Evolutionary conservation across 1,139 yeast species (phyloP).

Genomic region (Meyerozyma smithsonii): DNA sequence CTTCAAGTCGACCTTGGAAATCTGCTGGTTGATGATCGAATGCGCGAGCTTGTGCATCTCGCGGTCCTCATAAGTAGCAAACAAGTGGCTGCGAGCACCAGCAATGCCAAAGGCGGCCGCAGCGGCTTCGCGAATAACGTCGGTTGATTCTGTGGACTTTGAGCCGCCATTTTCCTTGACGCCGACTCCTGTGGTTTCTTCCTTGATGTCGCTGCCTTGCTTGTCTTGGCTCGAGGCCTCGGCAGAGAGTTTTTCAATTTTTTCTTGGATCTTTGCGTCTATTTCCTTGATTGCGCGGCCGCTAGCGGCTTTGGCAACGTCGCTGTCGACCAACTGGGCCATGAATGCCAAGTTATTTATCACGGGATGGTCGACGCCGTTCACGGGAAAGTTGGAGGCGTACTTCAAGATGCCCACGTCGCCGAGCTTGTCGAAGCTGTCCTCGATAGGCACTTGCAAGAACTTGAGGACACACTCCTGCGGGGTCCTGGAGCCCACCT

Average conservation of each 20-base stretch:
- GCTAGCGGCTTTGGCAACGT: conserved; percentile 80
- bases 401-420: conserved; percentile 73
- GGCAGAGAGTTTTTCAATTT: conserved; percentile 24
- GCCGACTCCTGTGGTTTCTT: conserved; percentile 3
- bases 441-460: conserved; percentile 79
- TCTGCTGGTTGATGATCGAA: conserved; percentile 63
- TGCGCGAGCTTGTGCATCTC: conserved; percentile 61
- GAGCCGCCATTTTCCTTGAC: conserved; percentile 5
- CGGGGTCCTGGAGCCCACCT: conserved; percentile 60
- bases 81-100: conserved; percentile 80
- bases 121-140: conserved; percentile 42
- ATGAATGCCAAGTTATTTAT: conserved; percentile 85
- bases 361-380: conserved; percentile 87
- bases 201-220: conserved; percentile 4
- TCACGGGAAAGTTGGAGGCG: conserved; percentile 79
- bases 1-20: conserved; percentile 74
- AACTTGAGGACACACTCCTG: conserved; percentile 80
- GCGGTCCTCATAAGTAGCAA: conserved; percentile 79
- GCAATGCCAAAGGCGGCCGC: conserved; percentile 58
- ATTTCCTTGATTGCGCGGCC: conserved; percentile 55
- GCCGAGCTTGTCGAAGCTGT: conserved; percentile 40
- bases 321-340: conserved; percentile 83
- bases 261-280: conserved; percentile 43
- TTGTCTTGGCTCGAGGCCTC: conserved; percentile 13
- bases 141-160: conserved; percentile 4